Percentiles rank a stretch among this genome's conserved stretches.
phyloP scores from a whole-genome alignment of 306 rosid genomes.

The Inga leiocalycina region DNA sequence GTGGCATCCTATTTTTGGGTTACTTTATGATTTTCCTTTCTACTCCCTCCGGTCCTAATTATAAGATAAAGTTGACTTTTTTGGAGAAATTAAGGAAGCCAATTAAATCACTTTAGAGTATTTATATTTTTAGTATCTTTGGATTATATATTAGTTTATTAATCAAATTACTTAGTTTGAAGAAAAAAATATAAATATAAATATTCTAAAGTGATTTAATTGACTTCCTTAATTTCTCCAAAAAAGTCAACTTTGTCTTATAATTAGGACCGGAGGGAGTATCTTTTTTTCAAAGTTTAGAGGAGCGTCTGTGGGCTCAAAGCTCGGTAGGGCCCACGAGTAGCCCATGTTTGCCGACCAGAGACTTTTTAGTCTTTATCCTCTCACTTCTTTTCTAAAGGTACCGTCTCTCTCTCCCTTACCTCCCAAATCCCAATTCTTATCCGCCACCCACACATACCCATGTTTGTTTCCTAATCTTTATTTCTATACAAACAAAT shows the following conservation, averaged over 20 bases:
- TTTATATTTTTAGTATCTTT: too few species aligned
- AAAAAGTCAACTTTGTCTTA: too few species aligned
- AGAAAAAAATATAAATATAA: too few species aligned
- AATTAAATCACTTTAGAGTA: too few species aligned
- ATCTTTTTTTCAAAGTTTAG: slow-evolving; percentile 32
- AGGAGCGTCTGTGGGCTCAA: slow-evolving; percentile 46
- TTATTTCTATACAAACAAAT: background rate
- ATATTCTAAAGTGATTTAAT: too few species aligned
- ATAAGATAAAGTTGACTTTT: too few species aligned
- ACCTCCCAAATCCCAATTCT: slow-evolving; percentile 2
- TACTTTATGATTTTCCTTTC: slow-evolving; percentile 24
- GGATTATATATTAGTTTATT: too few species aligned
- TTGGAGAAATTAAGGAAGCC: too few species aligned
- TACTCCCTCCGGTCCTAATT: too few species aligned
- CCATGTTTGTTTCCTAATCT: background rate
- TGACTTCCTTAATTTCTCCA: too few species aligned
- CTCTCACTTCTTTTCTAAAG: background rate
- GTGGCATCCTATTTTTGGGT: background rate
- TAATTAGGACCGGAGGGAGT: too few species aligned
- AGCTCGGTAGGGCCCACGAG: slow-evolving; percentile 30
- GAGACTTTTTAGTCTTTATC: slow-evolving; percentile 35
- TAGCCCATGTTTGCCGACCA: slow-evolving; percentile 51
- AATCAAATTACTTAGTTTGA: too few species aligned
- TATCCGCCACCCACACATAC: slow-evolving; percentile 1
- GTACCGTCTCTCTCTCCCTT: background rate